Evolutionary conservation across 805 yeast species (phyloP).

Genomic region (Starmerella ratchasimensis): DNA sequence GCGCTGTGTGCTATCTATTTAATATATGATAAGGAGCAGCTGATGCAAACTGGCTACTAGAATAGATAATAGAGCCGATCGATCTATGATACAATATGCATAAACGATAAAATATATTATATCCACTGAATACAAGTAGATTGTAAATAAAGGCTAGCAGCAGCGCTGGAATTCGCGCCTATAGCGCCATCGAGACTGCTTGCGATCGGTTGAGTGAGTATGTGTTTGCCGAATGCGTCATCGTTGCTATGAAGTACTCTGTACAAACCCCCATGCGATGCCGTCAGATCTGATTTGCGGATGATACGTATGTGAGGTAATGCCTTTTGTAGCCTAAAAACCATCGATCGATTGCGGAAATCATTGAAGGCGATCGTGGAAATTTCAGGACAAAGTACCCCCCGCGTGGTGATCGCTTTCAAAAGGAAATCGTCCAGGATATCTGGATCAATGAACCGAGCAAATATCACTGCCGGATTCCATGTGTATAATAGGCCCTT

Average conservation of each 20-base stretch:
- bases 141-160: slow-evolving; percentile 12
- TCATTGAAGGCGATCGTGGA: slow-evolving; percentile 16
- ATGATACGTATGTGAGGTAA: not conserved
- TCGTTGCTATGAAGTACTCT: slow-evolving; percentile 17
- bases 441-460: slow-evolving; percentile 8
- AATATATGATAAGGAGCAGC: no score
- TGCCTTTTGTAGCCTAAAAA: slow-evolving; percentile 3
- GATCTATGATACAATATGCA: no score
- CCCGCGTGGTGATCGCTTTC: slow-evolving; percentile 8
- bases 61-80: no score
- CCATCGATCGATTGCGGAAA: slow-evolving; percentile 10
- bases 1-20: no score
- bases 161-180: slow-evolving; percentile 16
- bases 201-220: slow-evolving; percentile 12
- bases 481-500: slow-evolving; percentile 17
- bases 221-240: slow-evolving; percentile 19
- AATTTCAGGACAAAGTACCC: slow-evolving; percentile 5
- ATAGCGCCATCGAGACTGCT: slow-evolving; percentile 20
- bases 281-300: slow-evolving; percentile 2
- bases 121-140: not conserved
- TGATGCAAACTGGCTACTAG: no score
- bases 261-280: not conserved
- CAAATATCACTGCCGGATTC: slow-evolving; percentile 21
- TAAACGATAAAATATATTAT: not conserved
- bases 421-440: slow-evolving; percentile 15